Percentiles rank a stretch among this genome's conserved stretches.
Evolutionary conservation across 2,329 filamentous ascomycete genomes (phyloP).

Genomic region (Talaromyces sp.): DNA sequence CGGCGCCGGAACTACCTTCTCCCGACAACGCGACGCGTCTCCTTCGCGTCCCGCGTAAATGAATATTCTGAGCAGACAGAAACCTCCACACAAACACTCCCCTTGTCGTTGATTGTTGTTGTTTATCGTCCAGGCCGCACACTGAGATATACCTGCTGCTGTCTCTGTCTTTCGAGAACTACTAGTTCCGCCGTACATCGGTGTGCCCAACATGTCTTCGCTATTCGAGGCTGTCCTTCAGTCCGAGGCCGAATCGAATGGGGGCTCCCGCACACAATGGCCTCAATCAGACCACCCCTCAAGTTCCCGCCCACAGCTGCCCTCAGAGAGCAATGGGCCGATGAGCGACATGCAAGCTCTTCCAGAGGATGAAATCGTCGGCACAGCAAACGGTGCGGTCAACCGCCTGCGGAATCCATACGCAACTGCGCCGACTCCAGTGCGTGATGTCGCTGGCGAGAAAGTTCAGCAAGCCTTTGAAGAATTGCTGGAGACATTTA

Average conservation of each 20-base stretch:
- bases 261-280: conserved; percentile 23
- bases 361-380: conserved; percentile 57
- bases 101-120: neutral
- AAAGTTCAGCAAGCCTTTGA: conserved; percentile 58
- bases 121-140: neutral
- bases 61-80: conserved; percentile 10
- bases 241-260: conserved; percentile 34
- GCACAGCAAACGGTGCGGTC: conserved; percentile 41
- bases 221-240: conserved; percentile 37
- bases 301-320: conserved; percentile 51
- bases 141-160: neutral
- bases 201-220: conserved; percentile 33
- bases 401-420: conserved; percentile 45
- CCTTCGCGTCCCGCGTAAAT: conserved; percentile 20
- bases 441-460: conserved; percentile 57
- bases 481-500: conserved; percentile 56
- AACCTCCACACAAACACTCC: conserved; percentile 11
- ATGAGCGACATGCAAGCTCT: conserved; percentile 55
- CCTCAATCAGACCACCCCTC: conserved; percentile 36
- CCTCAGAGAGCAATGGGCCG: conserved; percentile 44
- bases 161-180: neutral
- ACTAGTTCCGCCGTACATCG: conserved; percentile 1
- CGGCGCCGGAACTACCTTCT: conserved; percentile 12
- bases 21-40: conserved; percentile 17
- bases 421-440: conserved; percentile 49